phyloP scores from a whole-genome alignment of 306 rosid species.

The Oemleria cerasiformis region DNA sequence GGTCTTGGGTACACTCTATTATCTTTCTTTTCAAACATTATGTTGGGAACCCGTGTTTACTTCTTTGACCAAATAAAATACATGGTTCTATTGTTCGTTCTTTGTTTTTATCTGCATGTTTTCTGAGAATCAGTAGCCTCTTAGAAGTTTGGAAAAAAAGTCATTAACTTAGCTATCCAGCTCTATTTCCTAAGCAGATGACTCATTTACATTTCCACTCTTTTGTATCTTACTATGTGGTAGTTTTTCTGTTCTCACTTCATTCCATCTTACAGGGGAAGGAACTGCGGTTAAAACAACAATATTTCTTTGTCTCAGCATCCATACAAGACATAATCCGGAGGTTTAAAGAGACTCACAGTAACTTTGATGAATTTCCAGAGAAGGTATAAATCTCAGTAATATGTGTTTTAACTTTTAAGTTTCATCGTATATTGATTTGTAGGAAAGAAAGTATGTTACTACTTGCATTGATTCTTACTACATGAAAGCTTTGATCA shows the following conservation, averaged over 20 bases:
- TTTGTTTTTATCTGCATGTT: background rate
- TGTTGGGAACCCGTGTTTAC: background rate
- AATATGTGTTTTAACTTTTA: background rate
- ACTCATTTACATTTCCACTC: background rate
- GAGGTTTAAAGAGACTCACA: slow-evolving; percentile 65
- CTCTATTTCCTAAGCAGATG: background rate
- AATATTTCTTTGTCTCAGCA: slow-evolving; percentile 70
- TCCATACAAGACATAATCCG: slow-evolving; percentile 72
- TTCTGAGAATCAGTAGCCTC: background rate
- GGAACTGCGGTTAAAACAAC: slow-evolving; percentile 70
- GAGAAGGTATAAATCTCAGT: slow-evolving; percentile 51
- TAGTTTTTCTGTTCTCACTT: slow-evolving; percentile 15
- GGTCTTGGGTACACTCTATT: background rate
- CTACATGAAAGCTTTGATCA: too few relatives aligned
- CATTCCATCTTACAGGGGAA: slow-evolving; percentile 50
- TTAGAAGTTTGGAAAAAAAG: background rate
- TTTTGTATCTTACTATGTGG: background rate
- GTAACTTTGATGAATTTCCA: slow-evolving; percentile 54
- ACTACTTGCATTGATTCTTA: background rate
- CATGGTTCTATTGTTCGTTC: background rate
- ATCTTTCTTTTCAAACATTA: too few relatives aligned
- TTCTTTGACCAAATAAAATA: background rate
- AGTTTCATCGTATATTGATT: background rate
- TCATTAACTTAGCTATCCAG: background rate
- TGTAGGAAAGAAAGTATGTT: background rate